Percentiles rank a stretch among this genome's conserved stretches.
These are phyloP conservation scores for Globisporangium barbulae DNA, from an alignment of 352 stramenopile genomes.

Conservation along the genomic window DNA sequence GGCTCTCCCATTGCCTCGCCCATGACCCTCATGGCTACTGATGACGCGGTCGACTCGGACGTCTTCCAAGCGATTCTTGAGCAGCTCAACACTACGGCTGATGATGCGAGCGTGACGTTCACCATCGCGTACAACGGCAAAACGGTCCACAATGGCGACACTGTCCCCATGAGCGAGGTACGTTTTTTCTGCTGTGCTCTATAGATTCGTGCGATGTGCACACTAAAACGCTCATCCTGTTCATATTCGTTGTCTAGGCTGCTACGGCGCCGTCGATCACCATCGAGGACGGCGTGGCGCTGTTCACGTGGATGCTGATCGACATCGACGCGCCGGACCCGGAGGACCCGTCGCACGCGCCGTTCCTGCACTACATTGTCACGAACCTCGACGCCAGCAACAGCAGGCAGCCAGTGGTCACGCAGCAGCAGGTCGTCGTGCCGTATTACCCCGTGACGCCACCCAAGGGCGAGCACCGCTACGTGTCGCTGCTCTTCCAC, in stretches of 20 bases:
- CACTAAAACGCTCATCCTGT: not conserved
- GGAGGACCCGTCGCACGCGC: constrained; percentile 43
- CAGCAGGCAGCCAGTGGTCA: not conserved
- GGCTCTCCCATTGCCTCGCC: not conserved
- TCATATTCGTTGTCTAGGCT: not conserved
- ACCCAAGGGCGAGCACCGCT: constrained; percentile 48
- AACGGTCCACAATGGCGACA: constrained; percentile 22
- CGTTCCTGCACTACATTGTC: constrained; percentile 72
- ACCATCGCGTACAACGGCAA: constrained; percentile 26
- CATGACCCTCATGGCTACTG: constrained; percentile 4
- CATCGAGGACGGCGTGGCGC: constrained; percentile 21
- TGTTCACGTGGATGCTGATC: constrained; percentile 63
- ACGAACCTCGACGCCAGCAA: constrained; percentile 18
- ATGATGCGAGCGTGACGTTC: constrained; percentile 13
- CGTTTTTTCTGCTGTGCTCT: not conserved
- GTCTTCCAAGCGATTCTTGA: constrained; percentile 14
- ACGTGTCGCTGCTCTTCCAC: constrained; percentile 49
- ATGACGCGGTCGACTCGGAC: constrained; percentile 1
- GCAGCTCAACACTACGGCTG: constrained; percentile 4
- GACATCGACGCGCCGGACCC: constrained; percentile 70
- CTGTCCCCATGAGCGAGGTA: constrained; percentile 33
- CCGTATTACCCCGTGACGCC: constrained; percentile 62
- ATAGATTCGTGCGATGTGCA: too few relatives aligned
- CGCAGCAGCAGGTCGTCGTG: constrained; percentile 27
- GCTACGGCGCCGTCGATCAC: constrained; percentile 26